Evolutionary conservation across 495 filamentous ascomycete species (phyloP), one percentile per base, ranked within the genome.

Genomic region (Glonium stellatum): DNA sequence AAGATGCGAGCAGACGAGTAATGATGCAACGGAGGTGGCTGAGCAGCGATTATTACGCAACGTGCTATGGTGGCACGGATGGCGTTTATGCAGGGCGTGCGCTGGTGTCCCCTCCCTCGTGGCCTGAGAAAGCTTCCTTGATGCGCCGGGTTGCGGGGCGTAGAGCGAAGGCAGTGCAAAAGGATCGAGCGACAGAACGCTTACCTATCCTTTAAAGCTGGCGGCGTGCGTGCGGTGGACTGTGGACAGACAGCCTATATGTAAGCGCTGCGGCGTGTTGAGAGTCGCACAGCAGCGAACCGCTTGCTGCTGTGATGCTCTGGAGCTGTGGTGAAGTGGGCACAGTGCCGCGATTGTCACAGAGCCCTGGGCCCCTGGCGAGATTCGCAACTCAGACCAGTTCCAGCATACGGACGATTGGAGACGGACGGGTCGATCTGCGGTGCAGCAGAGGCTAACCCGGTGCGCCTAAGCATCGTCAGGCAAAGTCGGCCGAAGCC

Each of bases 11-110:
- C n/a, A n/a, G n/a, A 31, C 6, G 27, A 6, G 27, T 31, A 3
- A 31, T 31, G 27, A 31, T 31, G 2, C 39, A 44, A 44, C 48
- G 48, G 48, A 51, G 48, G 48, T 51, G 48, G 48, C 48, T 51
- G 0, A 51, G 48, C 48, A 13, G 18, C 39, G 12, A 13, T 18
- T 44, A 13, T 44, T 44, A 44, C 39, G 39, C 2, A 44, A 44
- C 39, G 39, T 44, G 39, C 39, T 18, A 44, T 15, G 18, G 39
- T 44, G 39, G 39, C 39, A 44, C 39, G 39, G 39, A 44, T 44
- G 39, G 39, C 39, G 39, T 44, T 44, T 44, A 44, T 44, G 10
- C 39, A 44, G 39, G 39, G 39, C 39, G 39, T 11, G 13, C 18
- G 4, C 39, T 1, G 10, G 39, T 6, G 27, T 31, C 27, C 27